Conservation (phyloP, 2,329 filamentous ascomycete species). For the Rosellinia necatrix region DNA sequence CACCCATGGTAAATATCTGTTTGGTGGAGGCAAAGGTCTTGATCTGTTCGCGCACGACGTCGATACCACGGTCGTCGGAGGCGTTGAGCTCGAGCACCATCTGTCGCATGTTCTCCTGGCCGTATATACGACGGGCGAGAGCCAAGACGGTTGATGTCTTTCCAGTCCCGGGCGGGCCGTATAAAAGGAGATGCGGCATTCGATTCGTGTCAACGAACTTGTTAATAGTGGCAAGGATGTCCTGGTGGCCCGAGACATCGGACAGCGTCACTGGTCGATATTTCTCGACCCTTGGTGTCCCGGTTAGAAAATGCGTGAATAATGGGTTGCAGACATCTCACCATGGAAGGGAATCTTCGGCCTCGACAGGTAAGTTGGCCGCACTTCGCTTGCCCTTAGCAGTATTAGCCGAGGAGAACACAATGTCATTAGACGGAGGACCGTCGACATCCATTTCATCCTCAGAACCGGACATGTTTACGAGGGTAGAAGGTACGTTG, state of each 20-base stretch:
- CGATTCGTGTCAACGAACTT: constrained; percentile 95
- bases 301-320: constrained; percentile 2
- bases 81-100: constrained; percentile 99
- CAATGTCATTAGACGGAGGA: constrained; percentile 54
- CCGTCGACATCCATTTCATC: constrained; percentile 66
- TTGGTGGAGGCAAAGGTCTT: constrained; percentile 99
- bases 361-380: constrained; percentile 90
- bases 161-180: constrained; percentile 93
- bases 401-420: constrained; percentile 75
- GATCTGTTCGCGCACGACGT: constrained; percentile 97
- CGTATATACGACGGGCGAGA: constrained; percentile 91
- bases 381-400: constrained; percentile 89
- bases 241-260: constrained; percentile 95
- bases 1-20: constrained; percentile 83
- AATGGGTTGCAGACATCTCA: constrained; percentile 45
- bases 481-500: constrained; percentile 19
- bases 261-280: constrained; percentile 87
- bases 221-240: constrained; percentile 97
- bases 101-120: constrained; percentile 87
- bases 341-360: constrained; percentile 94
- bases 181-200: constrained; percentile 92
- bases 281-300: constrained; percentile 80
- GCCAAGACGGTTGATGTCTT: constrained; percentile 97
- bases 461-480: constrained; percentile 61
- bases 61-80: constrained; percentile 95